Conservation (phyloP, 2,329 filamentous ascomycete species). For the Penicillium sp. region DNA sequence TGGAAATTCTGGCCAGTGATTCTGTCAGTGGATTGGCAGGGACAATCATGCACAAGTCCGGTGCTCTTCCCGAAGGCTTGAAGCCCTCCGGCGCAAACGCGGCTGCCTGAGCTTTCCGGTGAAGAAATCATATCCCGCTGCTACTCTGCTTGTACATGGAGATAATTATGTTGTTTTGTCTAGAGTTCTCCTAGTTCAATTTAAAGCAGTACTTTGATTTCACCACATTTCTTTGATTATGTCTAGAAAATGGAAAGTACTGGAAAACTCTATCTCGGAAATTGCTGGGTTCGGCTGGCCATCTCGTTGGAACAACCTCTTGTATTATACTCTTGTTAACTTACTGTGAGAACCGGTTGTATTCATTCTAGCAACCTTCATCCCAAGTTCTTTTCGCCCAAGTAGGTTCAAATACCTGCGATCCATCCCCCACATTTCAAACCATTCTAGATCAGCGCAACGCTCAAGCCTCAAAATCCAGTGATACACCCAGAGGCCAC, state of each 20-base stretch:
- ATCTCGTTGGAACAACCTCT: background rate
- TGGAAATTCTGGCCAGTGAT: constrained; percentile 30
- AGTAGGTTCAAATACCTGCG: too few species aligned
- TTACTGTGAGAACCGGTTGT: background rate
- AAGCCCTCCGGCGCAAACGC: background rate
- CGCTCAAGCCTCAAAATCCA: background rate
- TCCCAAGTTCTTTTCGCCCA: too few species aligned
- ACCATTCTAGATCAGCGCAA: background rate
- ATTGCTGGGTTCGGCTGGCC: background rate
- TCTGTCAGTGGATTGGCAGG: constrained; percentile 25
- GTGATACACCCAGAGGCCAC: background rate
- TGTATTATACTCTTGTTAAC: too few species aligned
- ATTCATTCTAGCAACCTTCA: background rate
- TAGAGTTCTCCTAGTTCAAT: too few species aligned
- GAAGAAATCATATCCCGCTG: background rate
- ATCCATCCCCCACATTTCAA: too few species aligned
- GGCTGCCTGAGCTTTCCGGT: background rate
- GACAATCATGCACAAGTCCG: constrained; percentile 27
- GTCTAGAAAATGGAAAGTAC: too few species aligned
- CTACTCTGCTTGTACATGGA: background rate
- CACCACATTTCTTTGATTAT: too few species aligned
- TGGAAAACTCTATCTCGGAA: too few species aligned
- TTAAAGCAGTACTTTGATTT: too few species aligned
- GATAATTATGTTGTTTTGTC: too few species aligned
- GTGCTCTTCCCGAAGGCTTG: constrained; percentile 7